Evolutionary conservation across 1,284 basidiomycete genomes (phyloP).

Genomic region (Irpex sp.): DNA sequence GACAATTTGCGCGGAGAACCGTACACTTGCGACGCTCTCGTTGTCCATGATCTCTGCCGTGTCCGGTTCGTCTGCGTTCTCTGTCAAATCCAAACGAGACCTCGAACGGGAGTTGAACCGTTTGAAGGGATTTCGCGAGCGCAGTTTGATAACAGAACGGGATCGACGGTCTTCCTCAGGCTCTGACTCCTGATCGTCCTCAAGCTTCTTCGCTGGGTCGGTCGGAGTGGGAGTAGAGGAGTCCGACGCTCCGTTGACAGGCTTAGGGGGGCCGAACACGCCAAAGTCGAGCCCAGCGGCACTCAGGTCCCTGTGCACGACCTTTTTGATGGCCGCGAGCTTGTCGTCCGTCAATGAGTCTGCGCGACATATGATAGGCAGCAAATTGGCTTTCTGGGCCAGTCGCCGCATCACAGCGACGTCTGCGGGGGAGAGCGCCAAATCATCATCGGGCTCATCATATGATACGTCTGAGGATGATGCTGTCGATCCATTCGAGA

Average conservation of each 20-base stretch:
- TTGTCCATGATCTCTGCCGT: constrained; percentile 53
- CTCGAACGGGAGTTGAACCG: constrained; percentile 58
- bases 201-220: constrained; percentile 14
- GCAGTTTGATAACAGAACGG: constrained; percentile 72
- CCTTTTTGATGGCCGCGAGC: constrained; percentile 61
- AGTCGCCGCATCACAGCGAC: constrained; percentile 73
- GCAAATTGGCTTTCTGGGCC: constrained; percentile 65
- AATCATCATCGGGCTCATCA: constrained; percentile 39
- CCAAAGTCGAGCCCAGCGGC: constrained; percentile 69
- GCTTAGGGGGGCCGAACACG: constrained; percentile 52
- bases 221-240: constrained; percentile 4
- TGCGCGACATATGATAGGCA: constrained; percentile 73
- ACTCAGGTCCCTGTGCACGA: constrained; percentile 59
- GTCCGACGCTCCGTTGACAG: constrained; percentile 4
- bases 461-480: constrained; percentile 47
- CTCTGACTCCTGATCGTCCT: constrained; percentile 31
- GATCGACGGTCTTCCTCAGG: constrained; percentile 48
- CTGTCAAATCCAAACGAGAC: constrained; percentile 61
- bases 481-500: constrained; percentile 39
- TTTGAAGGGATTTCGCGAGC: constrained; percentile 39
- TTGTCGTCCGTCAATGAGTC: constrained; percentile 77
- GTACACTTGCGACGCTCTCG: constrained; percentile 67
- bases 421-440: constrained; percentile 72
- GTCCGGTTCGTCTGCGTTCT: constrained; percentile 46
- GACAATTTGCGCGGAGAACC: constrained; percentile 68